Evolutionary conservation across 73 alveolate genomes (phyloP).

Genomic region (Paramecium octaurelia): DNA sequence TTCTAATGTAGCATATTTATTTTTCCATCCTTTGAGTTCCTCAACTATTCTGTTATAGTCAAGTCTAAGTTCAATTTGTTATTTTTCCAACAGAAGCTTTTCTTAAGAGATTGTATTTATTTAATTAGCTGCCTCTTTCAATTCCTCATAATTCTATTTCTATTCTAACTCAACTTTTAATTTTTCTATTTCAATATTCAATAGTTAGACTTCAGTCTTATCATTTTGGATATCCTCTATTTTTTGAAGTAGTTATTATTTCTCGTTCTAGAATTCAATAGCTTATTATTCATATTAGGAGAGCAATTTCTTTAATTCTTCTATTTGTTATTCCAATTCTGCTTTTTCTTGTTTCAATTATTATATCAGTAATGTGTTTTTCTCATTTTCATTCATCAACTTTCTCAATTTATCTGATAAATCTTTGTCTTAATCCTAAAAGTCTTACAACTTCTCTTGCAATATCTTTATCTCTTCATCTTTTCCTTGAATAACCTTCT

Average conservation of each 20-base stretch:
- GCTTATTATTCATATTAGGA: not conserved
- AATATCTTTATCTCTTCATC: not conserved
- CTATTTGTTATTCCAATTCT: not conserved
- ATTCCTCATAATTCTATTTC: not conserved
- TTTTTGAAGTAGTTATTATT: not conserved
- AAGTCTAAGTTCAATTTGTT: not conserved
- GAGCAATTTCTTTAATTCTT: not conserved
- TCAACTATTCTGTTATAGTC: not conserved
- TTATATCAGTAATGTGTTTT: not conserved
- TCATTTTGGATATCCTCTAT: not conserved
- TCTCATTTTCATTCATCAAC: not conserved
- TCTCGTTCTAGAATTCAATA: not conserved
- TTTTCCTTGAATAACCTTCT: not conserved
- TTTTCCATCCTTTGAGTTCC: not conserved
- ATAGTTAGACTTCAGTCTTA: not conserved
- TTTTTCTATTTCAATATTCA: not conserved
- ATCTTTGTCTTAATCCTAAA: not conserved
- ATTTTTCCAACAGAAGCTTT: not conserved
- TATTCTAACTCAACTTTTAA: not conserved
- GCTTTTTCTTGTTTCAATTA: not conserved
- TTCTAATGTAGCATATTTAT: not conserved
- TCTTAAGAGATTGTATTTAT: not conserved
- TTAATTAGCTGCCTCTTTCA: not conserved
- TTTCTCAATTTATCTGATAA: not conserved
- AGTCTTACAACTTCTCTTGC: not conserved